A percentile compares a stretch with the other conserved stretches of the same genome.
Evolutionary conservation across 2,329 filamentous ascomycete genomes (phyloP).

Genomic region (Colletotrichum sp.): DNA sequence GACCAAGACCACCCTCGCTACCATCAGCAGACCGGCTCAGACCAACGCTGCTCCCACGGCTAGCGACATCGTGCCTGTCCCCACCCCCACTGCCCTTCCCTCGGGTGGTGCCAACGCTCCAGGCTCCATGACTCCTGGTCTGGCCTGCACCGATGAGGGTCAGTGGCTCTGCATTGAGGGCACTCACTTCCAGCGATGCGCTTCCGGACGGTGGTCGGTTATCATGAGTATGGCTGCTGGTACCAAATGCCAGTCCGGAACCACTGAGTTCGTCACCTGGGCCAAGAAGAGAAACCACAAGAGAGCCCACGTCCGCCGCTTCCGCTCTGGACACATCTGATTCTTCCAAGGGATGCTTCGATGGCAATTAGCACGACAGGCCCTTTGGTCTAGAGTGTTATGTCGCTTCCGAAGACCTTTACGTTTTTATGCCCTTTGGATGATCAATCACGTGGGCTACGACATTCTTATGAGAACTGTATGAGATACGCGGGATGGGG

Average conservation of each 20-base stretch:
- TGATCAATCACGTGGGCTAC: not conserved
- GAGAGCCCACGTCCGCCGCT: slow-evolving; percentile 13
- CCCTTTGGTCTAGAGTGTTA: not conserved
- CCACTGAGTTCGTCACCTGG: slow-evolving; percentile 28
- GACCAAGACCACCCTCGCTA: slow-evolving; percentile 27
- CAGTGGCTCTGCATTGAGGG: slow-evolving; percentile 64
- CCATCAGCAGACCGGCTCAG: slow-evolving; percentile 25
- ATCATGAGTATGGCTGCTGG: slow-evolving; percentile 56
- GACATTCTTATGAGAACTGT: slow-evolving; percentile 17
- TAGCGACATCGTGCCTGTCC: not conserved
- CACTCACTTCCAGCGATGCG: slow-evolving; percentile 65
- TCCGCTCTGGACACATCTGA: slow-evolving; percentile 9
- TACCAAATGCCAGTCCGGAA: slow-evolving; percentile 50
- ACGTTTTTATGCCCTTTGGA: not conserved
- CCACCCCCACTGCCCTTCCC: slow-evolving; percentile 1
- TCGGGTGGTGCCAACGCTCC: slow-evolving; percentile 23
- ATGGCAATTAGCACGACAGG: not conserved
- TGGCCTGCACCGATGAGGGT: slow-evolving; percentile 58
- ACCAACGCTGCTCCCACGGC: slow-evolving; percentile 4
- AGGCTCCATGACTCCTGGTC: slow-evolving; percentile 38
- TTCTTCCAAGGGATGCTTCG: not conserved
- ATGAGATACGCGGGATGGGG: slow-evolving; percentile 4
- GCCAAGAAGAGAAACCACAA: slow-evolving; percentile 22
- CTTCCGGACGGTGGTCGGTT: slow-evolving; percentile 60
- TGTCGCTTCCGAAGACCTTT: not conserved